Base-by-base conservation (phyloP, 306 rosid species). In the Boehmeria nivea region DNA sequence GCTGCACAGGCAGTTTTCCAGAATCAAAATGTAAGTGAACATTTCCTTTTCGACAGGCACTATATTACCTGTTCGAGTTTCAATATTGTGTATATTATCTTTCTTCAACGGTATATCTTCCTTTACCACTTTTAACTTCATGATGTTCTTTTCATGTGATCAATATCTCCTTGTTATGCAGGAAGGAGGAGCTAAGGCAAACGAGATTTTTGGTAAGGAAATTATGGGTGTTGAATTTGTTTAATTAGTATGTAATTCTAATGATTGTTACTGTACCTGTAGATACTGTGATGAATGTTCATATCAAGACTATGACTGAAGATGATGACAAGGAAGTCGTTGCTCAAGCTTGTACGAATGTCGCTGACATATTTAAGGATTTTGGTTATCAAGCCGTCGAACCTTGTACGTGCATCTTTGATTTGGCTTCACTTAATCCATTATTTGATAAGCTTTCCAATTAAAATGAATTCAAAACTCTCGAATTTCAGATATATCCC, bases 311-410 rank as follows among this genome's bases (percentile, higher is more conserved):
- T 54, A 79, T 93, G 99, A 77, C 69, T 54, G 95, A 93, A 60
- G 99, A 93, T 70, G 94, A 87, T 59, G 95, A 87, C 81, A 87
- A 93, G 76, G 99, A 88, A 76, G 86, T 83, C 67, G 99, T 87
- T 71, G 84, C 96, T 63, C 95, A 87, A 75, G 94, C 99, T 57
- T 93, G 96, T 78, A 81, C 78, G 43, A 81, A 85, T 46, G 57
- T 83, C 57, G 95, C 95, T 57, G 96, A 93, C 72, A 85, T 93
- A 64, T 63, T 83, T 53, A 81, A 85, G 62, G 99, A 93, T 74
- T 88, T 58, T 79, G 96, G 99, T 67, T 87, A 75, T 66, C 52
- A 65, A 54, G 69, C 78, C n/a, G 61, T 93, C 18, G 95, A 87
- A 65, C 89, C 94, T 63, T 93, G 99, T 93, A 75, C 76, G 45